Percentiles rank a stretch among this genome's conserved stretches.
Evolutionary conservation across 306 rosid species (phyloP).

Genomic region (Trifolium repens): DNA sequence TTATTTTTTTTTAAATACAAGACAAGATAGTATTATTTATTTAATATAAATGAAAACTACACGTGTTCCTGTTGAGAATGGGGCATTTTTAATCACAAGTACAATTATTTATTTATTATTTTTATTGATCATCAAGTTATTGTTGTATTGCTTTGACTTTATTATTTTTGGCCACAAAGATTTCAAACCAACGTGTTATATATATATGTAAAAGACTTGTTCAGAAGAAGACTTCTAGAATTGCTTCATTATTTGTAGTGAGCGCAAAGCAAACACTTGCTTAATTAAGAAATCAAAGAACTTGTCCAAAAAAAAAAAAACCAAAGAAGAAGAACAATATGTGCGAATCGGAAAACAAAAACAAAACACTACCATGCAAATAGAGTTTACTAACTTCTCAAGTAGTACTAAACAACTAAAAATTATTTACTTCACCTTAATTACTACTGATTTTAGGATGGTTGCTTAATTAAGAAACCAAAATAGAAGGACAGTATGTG

Average conservation of each 20-base stretch:
- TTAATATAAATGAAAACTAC: neutral
- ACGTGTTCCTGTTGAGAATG: neutral
- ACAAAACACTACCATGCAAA: neutral
- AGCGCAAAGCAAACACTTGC: constrained; percentile 26
- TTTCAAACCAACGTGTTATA: constrained; percentile 27
- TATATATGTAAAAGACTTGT: constrained; percentile 23
- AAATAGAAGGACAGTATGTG: no score
- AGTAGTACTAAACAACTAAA: neutral
- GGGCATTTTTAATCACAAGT: neutral
- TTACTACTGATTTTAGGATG: no score
- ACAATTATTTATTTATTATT: neutral
- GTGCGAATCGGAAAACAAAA: neutral
- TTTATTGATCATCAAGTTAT: constrained; percentile 1
- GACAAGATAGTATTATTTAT: no score
- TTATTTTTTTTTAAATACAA: no score
- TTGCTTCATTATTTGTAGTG: constrained; percentile 4
- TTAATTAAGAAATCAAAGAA: constrained; percentile 10
- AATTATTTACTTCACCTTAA: neutral
- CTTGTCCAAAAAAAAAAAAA: no score
- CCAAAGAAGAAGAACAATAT: neutral
- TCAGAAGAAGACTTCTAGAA: constrained; percentile 41
- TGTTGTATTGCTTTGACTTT: constrained; percentile 20
- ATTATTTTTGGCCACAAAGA: neutral
- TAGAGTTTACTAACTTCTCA: constrained; percentile 1
- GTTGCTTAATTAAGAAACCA: no score